Evolutionary conservation across 2,329 filamentous ascomycete species (phyloP).

Genomic region (Ceratocystis ficicola): DNA sequence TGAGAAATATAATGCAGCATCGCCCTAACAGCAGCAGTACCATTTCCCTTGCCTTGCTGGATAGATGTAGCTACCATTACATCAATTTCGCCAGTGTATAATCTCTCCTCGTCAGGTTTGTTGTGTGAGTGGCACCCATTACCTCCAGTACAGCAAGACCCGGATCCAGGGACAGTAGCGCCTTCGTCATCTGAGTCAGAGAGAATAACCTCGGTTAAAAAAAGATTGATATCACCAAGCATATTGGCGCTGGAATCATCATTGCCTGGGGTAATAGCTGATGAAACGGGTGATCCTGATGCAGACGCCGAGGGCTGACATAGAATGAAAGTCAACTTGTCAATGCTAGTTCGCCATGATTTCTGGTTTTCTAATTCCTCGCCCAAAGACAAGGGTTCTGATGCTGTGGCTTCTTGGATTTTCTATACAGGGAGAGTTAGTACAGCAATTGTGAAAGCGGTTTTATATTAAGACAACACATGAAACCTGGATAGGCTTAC

Average conservation of each 20-base stretch:
- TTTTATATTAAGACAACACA: neutral
- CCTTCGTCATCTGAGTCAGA: constrained; percentile 37
- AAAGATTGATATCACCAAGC: constrained; percentile 71
- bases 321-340: constrained; percentile 88
- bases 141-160: constrained; percentile 25
- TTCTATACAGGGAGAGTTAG: constrained; percentile 31
- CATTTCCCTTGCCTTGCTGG: constrained; percentile 51
- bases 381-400: constrained; percentile 64
- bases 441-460: neutral
- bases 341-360: constrained; percentile 68
- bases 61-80: constrained; percentile 63
- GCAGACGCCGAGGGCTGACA: constrained; percentile 38
- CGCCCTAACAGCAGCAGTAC: constrained; percentile 49
- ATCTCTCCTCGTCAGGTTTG: constrained; percentile 21
- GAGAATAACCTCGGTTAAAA: constrained; percentile 42
- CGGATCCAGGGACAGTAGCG: constrained; percentile 9
- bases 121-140: constrained; percentile 20
- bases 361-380: constrained; percentile 84
- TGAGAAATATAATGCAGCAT: constrained; percentile 57
- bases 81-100: constrained; percentile 60
- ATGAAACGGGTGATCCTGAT: neutral
- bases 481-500: constrained; percentile 31
- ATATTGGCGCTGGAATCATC: constrained; percentile 47
- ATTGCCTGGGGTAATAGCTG: constrained; percentile 25
- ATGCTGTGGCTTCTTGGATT: constrained; percentile 77